Percentiles rank a stretch among this genome's conserved stretches.
Conservation (phyloP, 257 asterid genomes). For the Solanum infundibuliforme region DNA sequence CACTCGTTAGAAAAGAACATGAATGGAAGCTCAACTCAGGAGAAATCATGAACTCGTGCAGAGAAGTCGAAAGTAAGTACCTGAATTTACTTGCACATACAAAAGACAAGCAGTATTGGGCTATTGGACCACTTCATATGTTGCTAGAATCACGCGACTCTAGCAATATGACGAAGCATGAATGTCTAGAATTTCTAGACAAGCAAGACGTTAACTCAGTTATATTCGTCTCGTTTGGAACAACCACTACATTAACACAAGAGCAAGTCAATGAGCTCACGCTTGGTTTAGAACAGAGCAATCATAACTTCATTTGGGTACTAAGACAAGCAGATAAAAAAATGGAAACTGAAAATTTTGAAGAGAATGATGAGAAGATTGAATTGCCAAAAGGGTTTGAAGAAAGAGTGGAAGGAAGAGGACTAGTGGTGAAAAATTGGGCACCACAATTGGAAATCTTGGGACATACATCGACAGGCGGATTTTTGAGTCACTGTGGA, state of each 20-base stretch:
- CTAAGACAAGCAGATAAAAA: not conserved
- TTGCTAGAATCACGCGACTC: not conserved
- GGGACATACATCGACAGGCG: not conserved
- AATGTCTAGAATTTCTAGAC: not conserved
- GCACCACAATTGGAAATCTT: not conserved
- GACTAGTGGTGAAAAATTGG: not conserved
- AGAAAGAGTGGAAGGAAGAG: not conserved
- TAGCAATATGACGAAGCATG: not conserved
- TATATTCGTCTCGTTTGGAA: not conserved
- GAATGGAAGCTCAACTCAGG: not conserved
- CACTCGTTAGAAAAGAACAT: not conserved
- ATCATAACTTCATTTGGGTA: not conserved
- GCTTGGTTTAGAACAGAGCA: not conserved
- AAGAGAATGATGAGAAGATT: not conserved
- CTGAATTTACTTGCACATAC: not conserved
- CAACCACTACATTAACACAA: not conserved
- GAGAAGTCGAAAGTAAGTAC: not conserved
- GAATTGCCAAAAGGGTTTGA: not conserved
- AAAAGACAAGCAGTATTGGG: not conserved
- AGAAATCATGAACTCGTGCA: not conserved
- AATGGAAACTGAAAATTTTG: not conserved
- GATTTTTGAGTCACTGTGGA: not conserved
- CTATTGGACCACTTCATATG: not conserved
- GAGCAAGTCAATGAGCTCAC: not conserved
- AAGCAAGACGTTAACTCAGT: not conserved